Conservation (phyloP, 805 yeast species). For the Myxozyma monticola region DNA sequence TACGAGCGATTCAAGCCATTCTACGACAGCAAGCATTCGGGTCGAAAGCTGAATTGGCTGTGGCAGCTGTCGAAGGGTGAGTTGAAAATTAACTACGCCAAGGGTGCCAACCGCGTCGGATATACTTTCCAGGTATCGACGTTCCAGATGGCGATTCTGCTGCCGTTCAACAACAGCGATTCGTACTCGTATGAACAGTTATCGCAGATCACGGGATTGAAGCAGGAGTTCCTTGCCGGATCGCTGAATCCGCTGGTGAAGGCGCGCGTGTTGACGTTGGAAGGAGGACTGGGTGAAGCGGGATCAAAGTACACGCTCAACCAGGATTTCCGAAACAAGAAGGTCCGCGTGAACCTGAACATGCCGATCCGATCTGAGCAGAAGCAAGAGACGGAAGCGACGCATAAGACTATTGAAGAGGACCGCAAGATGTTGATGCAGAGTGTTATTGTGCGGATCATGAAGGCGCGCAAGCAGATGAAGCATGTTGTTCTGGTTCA, state of each 20-base stretch:
- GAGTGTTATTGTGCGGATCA: conserved; percentile 93
- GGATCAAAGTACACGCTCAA: conserved; percentile 69
- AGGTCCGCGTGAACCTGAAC: conserved; percentile 75
- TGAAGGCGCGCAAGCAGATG: conserved; percentile 86
- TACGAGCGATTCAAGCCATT: conserved; percentile 66
- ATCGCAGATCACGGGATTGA: conserved; percentile 65
- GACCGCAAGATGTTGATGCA: conserved; percentile 82
- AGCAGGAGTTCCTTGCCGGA: conserved; percentile 65
- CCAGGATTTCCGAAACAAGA: conserved; percentile 80
- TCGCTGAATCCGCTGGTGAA: conserved; percentile 77
- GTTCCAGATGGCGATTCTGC: conserved; percentile 81
- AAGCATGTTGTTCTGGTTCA: conserved; percentile 78
- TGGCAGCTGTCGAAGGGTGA: conserved; percentile 96
- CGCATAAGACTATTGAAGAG: conserved; percentile 79
- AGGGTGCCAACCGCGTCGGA: conserved; percentile 67
- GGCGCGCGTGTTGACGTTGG: conserved; percentile 68
- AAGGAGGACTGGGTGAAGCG: conserved; percentile 54
- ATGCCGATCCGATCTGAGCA: conserved; percentile 58
- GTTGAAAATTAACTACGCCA: conserved; percentile 78
- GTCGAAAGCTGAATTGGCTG: conserved; percentile 90
- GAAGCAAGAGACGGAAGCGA: conserved; percentile 68
- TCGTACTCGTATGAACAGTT: conserved; percentile 62
- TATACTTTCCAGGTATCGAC: conserved; percentile 70
- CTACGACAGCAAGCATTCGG: conserved; percentile 74
- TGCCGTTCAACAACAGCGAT: conserved; percentile 75